Evolutionary conservation across 768 basidiomycete genomes (phyloP), one percentile per base, ranked within the genome.

Genomic region (Rhizopogon rudus): DNA sequence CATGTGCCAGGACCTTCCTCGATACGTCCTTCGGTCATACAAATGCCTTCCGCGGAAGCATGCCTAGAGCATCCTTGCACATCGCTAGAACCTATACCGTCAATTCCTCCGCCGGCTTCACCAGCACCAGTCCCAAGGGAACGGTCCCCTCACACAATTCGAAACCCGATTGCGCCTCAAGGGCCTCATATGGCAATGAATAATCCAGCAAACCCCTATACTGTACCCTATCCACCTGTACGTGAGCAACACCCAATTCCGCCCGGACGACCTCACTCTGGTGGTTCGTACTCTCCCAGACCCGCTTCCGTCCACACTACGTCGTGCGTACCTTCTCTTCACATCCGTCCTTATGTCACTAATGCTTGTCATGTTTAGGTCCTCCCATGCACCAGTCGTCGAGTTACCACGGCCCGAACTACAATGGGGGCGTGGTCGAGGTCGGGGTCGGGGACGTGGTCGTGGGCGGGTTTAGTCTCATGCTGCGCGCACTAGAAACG

Each of bases 21-120:
- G 77, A 77, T 76, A 77, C 28, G 76, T 77, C 56, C 62, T 73
- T 20, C 76, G 77, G 48, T 77, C 77, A 31, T 44, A 77, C 64
- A 70, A 56, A 25, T 61, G 43, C 54, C 37, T 60, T 55, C 66
- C 57, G 33, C 60, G 56, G 40, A 59, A 51, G 16, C 58, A 33
- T 50, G 52, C 14, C 56, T 57, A 58, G 57, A 49, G 10, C 51
- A 51, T 43, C 37, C 55, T 2, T 57, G 54, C 7, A 41, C 52
- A 31, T 52, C 56, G 7, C 37, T 59, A n/a, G 50, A 41, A 22
- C 63, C 52, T 3, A 37, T 51, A 2, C 51, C 60, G 2, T 60
- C 63, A 42, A 58, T 57, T 61, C 68, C 63, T 49, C 65, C 57
- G 44, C 63, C 60, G 7, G 51, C 57, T 16, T 58, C 57, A 28